Evolutionary conservation across 225 moss, liverwort and hornwort genomes (phyloP).

Genomic region (Marchantia paleacea): DNA sequence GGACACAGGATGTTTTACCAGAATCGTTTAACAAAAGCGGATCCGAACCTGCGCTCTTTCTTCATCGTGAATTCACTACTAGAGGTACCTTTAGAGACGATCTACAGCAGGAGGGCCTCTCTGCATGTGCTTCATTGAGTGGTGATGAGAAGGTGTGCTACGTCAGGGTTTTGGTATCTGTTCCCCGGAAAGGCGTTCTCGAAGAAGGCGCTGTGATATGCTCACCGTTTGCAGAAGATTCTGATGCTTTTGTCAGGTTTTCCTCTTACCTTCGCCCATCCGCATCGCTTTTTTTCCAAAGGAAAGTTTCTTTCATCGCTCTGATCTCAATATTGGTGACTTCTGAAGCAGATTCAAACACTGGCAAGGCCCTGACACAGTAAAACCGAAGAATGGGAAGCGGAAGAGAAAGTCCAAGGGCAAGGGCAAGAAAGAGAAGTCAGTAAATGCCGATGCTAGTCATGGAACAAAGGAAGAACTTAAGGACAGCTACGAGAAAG

Average conservation of each 20-base stretch:
- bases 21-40: slow-evolving; percentile 4
- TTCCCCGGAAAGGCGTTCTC: slow-evolving; percentile 75
- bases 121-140: slow-evolving; percentile 12
- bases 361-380: slow-evolving; percentile 33
- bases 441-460: background rate
- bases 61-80: slow-evolving; percentile 2
- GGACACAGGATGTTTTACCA: slow-evolving; percentile 25
- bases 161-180: slow-evolving; percentile 61
- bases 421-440: slow-evolving; percentile 7
- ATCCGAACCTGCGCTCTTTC: slow-evolving; percentile 11
- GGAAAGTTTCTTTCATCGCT: background rate
- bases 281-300: background rate
- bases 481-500: background rate
- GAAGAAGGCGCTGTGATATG: slow-evolving; percentile 69
- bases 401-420: slow-evolving; percentile 16
- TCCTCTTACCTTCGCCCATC: background rate
- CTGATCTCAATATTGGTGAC: background rate
- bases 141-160: slow-evolving; percentile 45
- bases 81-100: slow-evolving; percentile 22
- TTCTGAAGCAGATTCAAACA: slow-evolving; percentile 24
- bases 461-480: background rate
- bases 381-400: background rate
- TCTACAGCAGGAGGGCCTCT: slow-evolving; percentile 14
- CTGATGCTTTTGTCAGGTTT: slow-evolving; percentile 43
- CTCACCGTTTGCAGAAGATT: slow-evolving; percentile 54